A percentile compares a stretch with the other conserved stretches of the same genome.
These are phyloP conservation scores for Edaphochlamys debaryana DNA, from an alignment of 139 green algal genomes.

Conservation along the genomic window DNA sequence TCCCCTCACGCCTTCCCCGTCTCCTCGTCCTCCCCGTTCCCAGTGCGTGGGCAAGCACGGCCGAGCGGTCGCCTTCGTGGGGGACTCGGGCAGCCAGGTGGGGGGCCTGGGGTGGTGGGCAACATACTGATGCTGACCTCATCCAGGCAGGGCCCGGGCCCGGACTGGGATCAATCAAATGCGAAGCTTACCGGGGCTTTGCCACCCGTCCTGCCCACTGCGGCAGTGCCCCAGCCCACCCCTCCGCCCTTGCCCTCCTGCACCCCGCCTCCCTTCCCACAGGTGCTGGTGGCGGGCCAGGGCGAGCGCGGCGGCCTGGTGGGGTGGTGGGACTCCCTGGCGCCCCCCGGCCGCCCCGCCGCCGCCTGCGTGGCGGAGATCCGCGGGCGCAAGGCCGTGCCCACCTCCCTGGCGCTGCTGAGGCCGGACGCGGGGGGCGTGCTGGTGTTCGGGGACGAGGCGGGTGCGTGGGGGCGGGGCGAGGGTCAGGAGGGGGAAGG, in stretches of 20 bases:
- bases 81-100: conserved; percentile 72
- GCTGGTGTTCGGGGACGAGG: conserved; percentile 74
- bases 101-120: too few relatives aligned
- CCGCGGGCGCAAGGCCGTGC: conserved; percentile 17
- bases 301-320: conserved; percentile 63
- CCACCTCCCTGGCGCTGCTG: conserved; percentile 44
- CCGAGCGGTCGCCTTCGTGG: conserved; percentile 67
- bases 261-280: background rate
- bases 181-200: too few relatives aligned
- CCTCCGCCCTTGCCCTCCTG: too few relatives aligned
- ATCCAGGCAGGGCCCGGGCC: too few relatives aligned
- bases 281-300: conserved; percentile 65
- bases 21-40: too few relatives aligned
- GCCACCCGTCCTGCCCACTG: too few relatives aligned
- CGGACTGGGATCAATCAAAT: too few relatives aligned
- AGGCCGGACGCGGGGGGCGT: conserved; percentile 58
- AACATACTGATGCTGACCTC: too few relatives aligned
- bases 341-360: conserved; percentile 28
- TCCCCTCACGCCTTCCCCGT: too few relatives aligned
- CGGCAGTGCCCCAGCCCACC: too few relatives aligned
- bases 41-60: conserved; percentile 67
- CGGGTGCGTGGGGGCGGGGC: conserved; percentile 35
- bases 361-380: conserved; percentile 60
- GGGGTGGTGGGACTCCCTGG: conserved; percentile 76
- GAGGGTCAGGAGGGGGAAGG: background rate